Conservation (phyloP, 306 rosid species). For the Acacia acuminata region DNA sequence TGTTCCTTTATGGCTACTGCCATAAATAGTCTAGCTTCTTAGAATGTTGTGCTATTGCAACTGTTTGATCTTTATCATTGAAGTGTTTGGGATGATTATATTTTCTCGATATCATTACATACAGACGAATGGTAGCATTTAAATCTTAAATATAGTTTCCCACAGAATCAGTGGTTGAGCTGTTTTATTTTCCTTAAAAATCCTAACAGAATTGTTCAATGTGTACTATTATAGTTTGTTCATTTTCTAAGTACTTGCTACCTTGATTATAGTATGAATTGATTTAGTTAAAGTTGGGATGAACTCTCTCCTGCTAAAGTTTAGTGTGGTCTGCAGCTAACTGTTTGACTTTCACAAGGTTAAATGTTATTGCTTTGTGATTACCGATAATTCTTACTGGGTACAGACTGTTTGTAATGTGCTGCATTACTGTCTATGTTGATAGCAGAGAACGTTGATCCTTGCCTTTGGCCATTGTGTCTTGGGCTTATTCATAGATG, state of each 20-base stretch:
- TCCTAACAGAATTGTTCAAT: neutral
- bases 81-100: constrained; percentile 1
- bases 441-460: neutral
- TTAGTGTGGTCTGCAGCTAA: constrained; percentile 3
- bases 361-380: constrained; percentile 21
- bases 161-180: constrained; percentile 9
- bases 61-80: constrained; percentile 1
- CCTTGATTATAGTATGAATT: constrained; percentile 9
- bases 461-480: constrained; percentile 1
- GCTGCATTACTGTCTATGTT: neutral
- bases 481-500: constrained; percentile 11
- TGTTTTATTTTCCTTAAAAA: neutral
- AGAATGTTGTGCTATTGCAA: neutral
- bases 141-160: constrained; percentile 1
- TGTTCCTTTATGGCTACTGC: neutral
- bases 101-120: neutral
- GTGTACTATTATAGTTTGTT: neutral
- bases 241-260: neutral
- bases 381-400: neutral
- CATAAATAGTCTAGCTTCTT: neutral
- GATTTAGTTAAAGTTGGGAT: constrained; percentile 7
- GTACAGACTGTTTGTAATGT: neutral
- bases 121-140: neutral
- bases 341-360: constrained; percentile 1
- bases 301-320: constrained; percentile 6